These are phyloP conservation scores for Cordia subcordata DNA, from an alignment of 257 asterid species.

Conservation along the genomic window DNA sequence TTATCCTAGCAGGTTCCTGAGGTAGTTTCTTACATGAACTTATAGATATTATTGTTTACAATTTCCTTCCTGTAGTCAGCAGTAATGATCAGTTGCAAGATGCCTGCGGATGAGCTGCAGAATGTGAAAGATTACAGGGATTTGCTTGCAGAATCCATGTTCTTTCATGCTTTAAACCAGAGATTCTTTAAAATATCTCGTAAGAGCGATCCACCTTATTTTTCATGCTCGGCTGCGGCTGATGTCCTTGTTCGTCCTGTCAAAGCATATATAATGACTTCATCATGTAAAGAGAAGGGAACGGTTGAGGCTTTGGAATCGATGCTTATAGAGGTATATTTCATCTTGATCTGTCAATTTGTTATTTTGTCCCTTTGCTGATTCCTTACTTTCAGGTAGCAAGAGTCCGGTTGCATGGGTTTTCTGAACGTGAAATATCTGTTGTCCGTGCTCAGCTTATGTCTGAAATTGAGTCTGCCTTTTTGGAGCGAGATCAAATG, in stretches of 20 bases:
- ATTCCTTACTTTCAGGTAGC: conserved; percentile 66
- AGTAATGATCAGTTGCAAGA: conserved; percentile 94
- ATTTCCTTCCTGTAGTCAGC: conserved; percentile 66
- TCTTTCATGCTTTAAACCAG: conserved; percentile 90
- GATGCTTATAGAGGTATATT: conserved; percentile 78
- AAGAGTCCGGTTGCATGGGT: conserved; percentile 79
- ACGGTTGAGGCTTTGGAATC: conserved; percentile 78
- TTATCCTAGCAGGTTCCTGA: conserved; percentile 7
- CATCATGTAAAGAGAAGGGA: conserved; percentile 90
- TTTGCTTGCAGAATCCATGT: conserved; percentile 92
- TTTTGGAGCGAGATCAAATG: conserved; percentile 88
- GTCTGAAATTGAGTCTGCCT: conserved; percentile 96
- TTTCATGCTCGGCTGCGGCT: conserved; percentile 91
- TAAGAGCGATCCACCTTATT: conserved; percentile 78
- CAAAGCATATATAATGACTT: conserved; percentile 84
- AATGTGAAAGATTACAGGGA: conserved; percentile 78
- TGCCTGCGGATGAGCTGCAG: conserved; percentile 63
- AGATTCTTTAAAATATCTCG: conserved; percentile 93
- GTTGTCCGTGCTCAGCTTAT: conserved; percentile 70
- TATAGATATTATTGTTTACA: conserved; percentile 14
- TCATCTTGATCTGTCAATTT: conserved; percentile 14
- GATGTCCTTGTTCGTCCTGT: conserved; percentile 80
- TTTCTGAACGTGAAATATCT: conserved; percentile 87
- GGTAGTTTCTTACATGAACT: background rate
- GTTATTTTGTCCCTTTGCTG: conserved; percentile 26